Evolutionary conservation across 768 basidiomycete species (phyloP), one percentile per base, ranked within the genome.

Genomic region (Calocybe gangraenosa): DNA sequence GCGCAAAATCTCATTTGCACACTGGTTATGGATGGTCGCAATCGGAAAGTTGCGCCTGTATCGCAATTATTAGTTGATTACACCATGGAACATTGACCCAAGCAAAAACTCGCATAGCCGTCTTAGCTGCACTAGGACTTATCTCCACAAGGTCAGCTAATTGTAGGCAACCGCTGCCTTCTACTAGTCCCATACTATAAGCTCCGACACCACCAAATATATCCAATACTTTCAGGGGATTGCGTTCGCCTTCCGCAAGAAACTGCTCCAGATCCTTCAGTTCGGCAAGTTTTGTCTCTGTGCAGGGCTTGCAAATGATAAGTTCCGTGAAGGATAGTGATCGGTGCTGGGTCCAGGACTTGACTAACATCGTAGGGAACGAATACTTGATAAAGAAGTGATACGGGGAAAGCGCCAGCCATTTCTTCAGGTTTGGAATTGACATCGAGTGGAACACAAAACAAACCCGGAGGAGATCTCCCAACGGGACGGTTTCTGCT

Each of bases 71-170:
- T 10, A 37, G 35, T 30, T 44, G 5, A 11, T n/a, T 47, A 38
- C 51, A 37, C 31, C 33, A 25, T 39, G 7, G 14, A 32, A 19
- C 11, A 3, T 18, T 15, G 1, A 31, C 30, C 31, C 22, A 4
- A 47, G 7, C 1, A 22, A n/a, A n/a, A 22, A 59, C 75, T 42
- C 54, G 85, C 89, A 63, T 65, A 13, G 84, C 65, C 1, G 88
- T 87, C 46, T 65, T 64, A 0, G 84, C 82, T 7, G 90, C 85
- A 58, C 83, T 85, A 0, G 87, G 86, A n/a, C 77, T 69, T 17
- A 87, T 81, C 52, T 92, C 89, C 35, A 89, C 63, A 0, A 81
- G 76, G 64, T 86, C 79, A 0, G 79, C 81, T 3, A 86, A 55
- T 48, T 76, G 71, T 40, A 86, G 51, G 41, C 75, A 79, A 3